These are phyloP conservation scores for Penicillium griseofulvum DNA, from an alignment of 2,329 filamentous ascomycete species.

Conservation along the genomic window DNA sequence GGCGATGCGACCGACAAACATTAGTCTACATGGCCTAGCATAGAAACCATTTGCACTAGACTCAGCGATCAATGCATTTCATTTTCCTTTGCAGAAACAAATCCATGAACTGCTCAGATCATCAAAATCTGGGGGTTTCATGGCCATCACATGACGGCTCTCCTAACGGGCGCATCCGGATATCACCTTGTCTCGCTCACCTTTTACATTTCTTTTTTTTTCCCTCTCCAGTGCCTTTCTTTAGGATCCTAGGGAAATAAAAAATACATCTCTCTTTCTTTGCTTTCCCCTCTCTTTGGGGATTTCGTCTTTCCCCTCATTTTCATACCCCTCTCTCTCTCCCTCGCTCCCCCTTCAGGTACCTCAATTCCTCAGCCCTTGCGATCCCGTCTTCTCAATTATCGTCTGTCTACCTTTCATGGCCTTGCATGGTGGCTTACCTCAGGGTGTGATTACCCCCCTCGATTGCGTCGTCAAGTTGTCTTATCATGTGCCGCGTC, in stretches of 20 bases:
- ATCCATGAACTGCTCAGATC: not conserved
- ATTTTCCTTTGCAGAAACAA: not conserved
- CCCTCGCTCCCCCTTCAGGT: conserved; percentile 18
- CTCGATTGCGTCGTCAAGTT: conserved; percentile 20
- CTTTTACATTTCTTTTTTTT: not conserved
- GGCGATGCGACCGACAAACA: conserved; percentile 54
- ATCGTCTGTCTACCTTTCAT: conserved; percentile 20
- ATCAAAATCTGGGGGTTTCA: conserved; percentile 7
- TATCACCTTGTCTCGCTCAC: conserved; percentile 6
- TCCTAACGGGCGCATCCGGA: conserved; percentile 23
- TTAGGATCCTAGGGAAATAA: not conserved
- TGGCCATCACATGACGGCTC: conserved; percentile 26
- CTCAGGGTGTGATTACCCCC: conserved; percentile 24
- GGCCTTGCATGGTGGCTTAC: conserved; percentile 29
- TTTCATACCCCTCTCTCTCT: conserved; percentile 12
- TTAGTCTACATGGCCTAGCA: conserved; percentile 13
- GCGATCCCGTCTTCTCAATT: conserved; percentile 23
- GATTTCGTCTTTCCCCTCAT: conserved; percentile 3
- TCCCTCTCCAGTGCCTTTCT: not conserved
- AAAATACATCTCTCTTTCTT: not conserved
- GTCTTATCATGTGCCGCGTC: conserved; percentile 35
- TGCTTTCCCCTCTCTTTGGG: conserved; percentile 7
- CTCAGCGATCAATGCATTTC: conserved; percentile 1
- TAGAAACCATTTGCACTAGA: conserved; percentile 8
- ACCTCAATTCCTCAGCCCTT: conserved; percentile 18